phyloP scores from a whole-genome alignment of 257 asterid species.

The Osmanthus fragrans region DNA sequence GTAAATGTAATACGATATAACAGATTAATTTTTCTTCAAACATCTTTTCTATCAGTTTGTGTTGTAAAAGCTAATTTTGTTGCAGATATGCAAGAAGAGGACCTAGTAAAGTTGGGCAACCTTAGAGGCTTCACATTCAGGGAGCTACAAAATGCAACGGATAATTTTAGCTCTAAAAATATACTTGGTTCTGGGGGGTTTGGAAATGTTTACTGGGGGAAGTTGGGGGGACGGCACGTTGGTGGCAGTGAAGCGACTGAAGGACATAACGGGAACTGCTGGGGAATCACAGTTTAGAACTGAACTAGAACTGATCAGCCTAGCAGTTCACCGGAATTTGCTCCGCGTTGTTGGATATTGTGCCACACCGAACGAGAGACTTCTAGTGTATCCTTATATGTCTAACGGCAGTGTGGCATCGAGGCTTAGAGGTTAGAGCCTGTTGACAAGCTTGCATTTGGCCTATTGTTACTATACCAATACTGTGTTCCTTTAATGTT shows the following conservation, averaged over 20 bases:
- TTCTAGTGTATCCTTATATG: slow-evolving; percentile 92
- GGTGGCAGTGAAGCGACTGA: slow-evolving; percentile 82
- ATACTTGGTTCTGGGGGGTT: slow-evolving; percentile 97
- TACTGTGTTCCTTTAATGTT: too few species aligned
- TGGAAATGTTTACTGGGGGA: slow-evolving; percentile 85
- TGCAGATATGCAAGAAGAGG: slow-evolving; percentile 75
- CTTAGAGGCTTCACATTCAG: slow-evolving; percentile 74
- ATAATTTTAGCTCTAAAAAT: slow-evolving; percentile 72
- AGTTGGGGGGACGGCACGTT: slow-evolving; percentile 58
- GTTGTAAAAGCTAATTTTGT: neutral
- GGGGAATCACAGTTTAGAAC: slow-evolving; percentile 85
- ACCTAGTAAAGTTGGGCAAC: slow-evolving; percentile 63
- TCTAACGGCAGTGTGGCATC: slow-evolving; percentile 91
- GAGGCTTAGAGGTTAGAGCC: slow-evolving; percentile 55
- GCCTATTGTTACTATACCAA: too few species aligned
- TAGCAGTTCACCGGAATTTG: slow-evolving; percentile 89
- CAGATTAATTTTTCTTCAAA: too few species aligned
- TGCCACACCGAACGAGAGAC: slow-evolving; percentile 67
- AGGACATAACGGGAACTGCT: slow-evolving; percentile 72
- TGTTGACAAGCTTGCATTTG: too few species aligned
- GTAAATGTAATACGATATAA: neutral
- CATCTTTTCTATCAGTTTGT: too few species aligned
- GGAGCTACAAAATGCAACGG: slow-evolving; percentile 84
- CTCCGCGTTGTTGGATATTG: slow-evolving; percentile 81
- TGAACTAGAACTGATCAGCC: slow-evolving; percentile 79